Evolutionary conservation across 2,329 filamentous ascomycete species (phyloP).

Genomic region (Gaeumannomyces sp.): DNA sequence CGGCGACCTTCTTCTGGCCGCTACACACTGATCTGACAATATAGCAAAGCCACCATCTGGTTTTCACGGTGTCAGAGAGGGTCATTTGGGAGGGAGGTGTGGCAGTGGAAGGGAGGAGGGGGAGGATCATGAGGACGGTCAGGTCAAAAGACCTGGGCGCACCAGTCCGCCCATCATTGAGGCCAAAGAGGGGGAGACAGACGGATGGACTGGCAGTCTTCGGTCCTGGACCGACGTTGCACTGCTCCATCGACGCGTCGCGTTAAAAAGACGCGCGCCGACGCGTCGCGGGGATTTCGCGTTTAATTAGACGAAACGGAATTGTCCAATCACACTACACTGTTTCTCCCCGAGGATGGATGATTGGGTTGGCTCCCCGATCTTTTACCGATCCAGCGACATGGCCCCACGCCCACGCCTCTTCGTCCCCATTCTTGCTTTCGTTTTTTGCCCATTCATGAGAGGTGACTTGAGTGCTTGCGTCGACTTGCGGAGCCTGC

Average conservation of each 20-base stretch:
- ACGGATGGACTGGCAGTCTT: neutral
- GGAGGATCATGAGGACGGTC: neutral
- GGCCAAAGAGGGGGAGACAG: neutral
- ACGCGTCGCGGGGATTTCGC: neutral
- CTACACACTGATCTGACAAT: neutral
- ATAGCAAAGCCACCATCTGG: neutral
- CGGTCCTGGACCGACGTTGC: neutral
- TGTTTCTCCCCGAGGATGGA: neutral
- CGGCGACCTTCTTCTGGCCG: neutral
- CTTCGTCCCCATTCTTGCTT: too few species aligned
- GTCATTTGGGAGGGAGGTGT: neutral
- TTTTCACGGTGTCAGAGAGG: neutral
- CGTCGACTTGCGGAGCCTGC: neutral
- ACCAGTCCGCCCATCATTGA: neutral
- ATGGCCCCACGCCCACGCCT: too few species aligned
- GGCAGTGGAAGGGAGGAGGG: neutral
- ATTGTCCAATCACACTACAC: constrained; percentile 1
- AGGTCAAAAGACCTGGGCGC: neutral
- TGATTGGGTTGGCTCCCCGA: neutral
- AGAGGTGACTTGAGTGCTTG: neutral
- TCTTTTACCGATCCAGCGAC: too few species aligned
- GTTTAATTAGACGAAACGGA: neutral
- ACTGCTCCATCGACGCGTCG: neutral
- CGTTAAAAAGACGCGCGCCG: neutral
- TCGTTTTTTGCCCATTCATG: too few species aligned